Evolutionary conservation across 73 alveolate genomes (phyloP), one percentile per base, ranked within the genome.

Genomic region (Paramecium tetraurelia): DNA sequence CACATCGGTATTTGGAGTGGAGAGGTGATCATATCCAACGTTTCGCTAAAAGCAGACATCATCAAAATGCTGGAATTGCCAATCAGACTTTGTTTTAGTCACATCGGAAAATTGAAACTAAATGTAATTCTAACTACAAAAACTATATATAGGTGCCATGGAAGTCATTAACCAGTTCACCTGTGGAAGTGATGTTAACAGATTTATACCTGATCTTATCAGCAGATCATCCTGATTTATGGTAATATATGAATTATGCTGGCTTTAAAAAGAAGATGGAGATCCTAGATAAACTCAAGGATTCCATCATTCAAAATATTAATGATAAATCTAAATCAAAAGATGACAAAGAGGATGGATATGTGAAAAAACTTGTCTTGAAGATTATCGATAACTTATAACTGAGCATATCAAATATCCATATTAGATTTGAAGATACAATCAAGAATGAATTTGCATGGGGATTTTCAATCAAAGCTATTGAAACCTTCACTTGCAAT

Each of bases 341-440:
- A 70, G 95, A 84, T 46, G 93, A 92, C 12, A 92, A 97, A 90
- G 96, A 96, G 85, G 96, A 63, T 92, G 97, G 98, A 98, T 97
- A 93, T 85, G 77, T 97, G 40, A 97, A 97, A 84, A 97, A 98
- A 77, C 77, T 97, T 44, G 48, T 97, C 20, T 89, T 97, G 24
- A 98, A 95, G 93, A 96, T 98, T 48, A 92, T 96, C 43, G 99
- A 98, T 92, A 98, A 98, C 95, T 58, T 98, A 41, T 98, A 97
- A 85, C 89, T 98, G 50, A 96, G 93, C 58, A 96, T 98, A 85
- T 94, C 94, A 58, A 98, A 97, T 92, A 97, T 98, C 58, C 98
- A 97, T 88, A 93, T 98, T 10, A 93, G 99, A 69, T 97, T 94
- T 85, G 99, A 98, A 80, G 98, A 95, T 38, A 88, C 94, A 10